Conservation (phyloP, 208 protist genomes). For the Acanthamoeba quina region DNA sequence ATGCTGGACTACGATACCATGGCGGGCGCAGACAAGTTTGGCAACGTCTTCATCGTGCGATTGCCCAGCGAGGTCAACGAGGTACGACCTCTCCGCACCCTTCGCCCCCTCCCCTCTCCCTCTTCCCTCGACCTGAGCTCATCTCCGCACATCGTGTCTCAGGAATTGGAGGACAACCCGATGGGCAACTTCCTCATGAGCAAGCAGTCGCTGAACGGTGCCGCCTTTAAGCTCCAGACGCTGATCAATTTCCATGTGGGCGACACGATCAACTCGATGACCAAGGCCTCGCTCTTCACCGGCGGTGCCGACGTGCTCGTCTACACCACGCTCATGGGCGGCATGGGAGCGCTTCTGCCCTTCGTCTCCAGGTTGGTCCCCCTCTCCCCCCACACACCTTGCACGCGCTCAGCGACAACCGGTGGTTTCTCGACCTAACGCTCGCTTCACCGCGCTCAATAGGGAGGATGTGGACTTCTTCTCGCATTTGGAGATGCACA, state of each 20-base stretch:
- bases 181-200: conserved; percentile 66
- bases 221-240: conserved; percentile 80
- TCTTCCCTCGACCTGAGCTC: not conserved
- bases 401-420: too few species aligned
- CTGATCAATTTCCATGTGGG: conserved; percentile 91
- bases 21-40: conserved; percentile 93
- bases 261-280: conserved; percentile 89
- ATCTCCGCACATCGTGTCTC: not conserved
- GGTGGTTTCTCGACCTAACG: not conserved
- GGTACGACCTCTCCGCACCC: conserved; percentile 76
- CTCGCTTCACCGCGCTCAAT: not conserved
- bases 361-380: conserved; percentile 37
- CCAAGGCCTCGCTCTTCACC: conserved; percentile 82
- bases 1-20: conserved; percentile 93
- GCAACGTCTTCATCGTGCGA: conserved; percentile 92
- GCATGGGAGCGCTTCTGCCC: conserved; percentile 77
- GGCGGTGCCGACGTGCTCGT: conserved; percentile 86
- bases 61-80: conserved; percentile 86
- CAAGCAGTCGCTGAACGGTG: conserved; percentile 69
- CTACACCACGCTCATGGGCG: conserved; percentile 88
- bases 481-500: conserved; percentile 91
- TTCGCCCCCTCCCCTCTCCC: not conserved
- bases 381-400: too few species aligned
- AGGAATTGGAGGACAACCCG: conserved; percentile 73
- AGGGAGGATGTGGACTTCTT: conserved; percentile 93